Evolutionary conservation across 1,139 yeast species (phyloP).

Genomic region (Saccharomyces hybrid): DNA sequence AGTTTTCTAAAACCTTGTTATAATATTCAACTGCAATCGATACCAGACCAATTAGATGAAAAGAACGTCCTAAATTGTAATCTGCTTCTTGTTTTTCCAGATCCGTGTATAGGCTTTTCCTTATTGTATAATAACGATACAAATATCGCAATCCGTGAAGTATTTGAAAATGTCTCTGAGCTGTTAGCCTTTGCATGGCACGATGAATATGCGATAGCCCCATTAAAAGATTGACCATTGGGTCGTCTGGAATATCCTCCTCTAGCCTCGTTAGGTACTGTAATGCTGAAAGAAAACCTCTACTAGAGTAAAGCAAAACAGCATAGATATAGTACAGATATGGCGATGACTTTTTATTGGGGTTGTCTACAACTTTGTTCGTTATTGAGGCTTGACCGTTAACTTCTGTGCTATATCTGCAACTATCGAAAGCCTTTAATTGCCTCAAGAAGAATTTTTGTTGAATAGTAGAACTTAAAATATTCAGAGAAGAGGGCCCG

Average conservation of each 20-base stretch:
- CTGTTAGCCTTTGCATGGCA: slow-evolving; percentile 82
- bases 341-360: slow-evolving; percentile 50
- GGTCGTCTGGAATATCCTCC: slow-evolving; percentile 60
- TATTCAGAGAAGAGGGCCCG: slow-evolving; percentile 52
- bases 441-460: slow-evolving; percentile 87
- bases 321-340: slow-evolving; percentile 72
- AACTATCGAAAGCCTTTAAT: slow-evolving; percentile 76
- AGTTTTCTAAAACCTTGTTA: slow-evolving; percentile 48
- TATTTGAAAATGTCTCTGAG: slow-evolving; percentile 78
- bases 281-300: slow-evolving; percentile 73
- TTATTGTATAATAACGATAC: slow-evolving; percentile 56
- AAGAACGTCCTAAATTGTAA: slow-evolving; percentile 77
- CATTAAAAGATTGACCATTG: slow-evolving; percentile 64
- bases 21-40: slow-evolving; percentile 68
- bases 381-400: slow-evolving; percentile 74
- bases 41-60: slow-evolving; percentile 72
- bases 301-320: slow-evolving; percentile 69
- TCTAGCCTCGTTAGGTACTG: slow-evolving; percentile 59
- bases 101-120: slow-evolving; percentile 31
- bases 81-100: slow-evolving; percentile 67
- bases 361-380: slow-evolving; percentile 37
- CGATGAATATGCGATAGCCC: slow-evolving; percentile 85
- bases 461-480: slow-evolving; percentile 68
- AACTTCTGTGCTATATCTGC: slow-evolving; percentile 45
- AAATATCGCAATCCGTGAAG: slow-evolving; percentile 79